phyloP scores from a whole-genome alignment of 768 basidiomycete species.

The Phlegmacium glaucopus region DNA sequence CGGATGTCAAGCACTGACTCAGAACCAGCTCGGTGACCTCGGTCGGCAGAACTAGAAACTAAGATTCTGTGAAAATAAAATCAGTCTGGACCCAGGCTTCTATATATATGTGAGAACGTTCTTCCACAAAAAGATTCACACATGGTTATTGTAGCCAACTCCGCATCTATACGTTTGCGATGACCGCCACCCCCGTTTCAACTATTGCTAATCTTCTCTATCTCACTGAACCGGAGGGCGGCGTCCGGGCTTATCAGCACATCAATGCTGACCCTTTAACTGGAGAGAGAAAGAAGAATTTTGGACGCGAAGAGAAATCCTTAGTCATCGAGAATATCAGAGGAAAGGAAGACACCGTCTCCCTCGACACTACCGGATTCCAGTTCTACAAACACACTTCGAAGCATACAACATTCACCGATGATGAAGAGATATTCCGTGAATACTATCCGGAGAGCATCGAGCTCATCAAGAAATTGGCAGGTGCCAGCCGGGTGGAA shows the following conservation, averaged over 20 bases:
- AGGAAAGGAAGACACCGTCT: constrained; percentile 40
- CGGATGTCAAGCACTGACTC: too few species aligned
- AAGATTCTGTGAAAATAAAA: too few species aligned
- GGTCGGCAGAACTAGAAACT: too few species aligned
- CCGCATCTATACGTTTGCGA: too few species aligned
- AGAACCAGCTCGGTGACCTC: too few species aligned
- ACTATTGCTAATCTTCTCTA: constrained; percentile 35
- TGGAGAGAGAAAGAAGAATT: constrained; percentile 38
- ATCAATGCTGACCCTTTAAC: constrained; percentile 32
- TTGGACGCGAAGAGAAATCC: constrained; percentile 18
- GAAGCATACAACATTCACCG: constrained; percentile 43
- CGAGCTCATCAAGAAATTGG: constrained; percentile 54
- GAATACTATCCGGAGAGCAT: constrained; percentile 63
- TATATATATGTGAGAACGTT: too few species aligned
- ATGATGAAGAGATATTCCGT: constrained; percentile 47
- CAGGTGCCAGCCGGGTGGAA: constrained; percentile 54
- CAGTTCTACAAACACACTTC: constrained; percentile 38
- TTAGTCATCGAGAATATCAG: constrained; percentile 51
- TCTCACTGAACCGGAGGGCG: constrained; percentile 33
- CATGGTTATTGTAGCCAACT: too few species aligned
- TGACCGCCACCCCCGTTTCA: constrained; percentile 2
- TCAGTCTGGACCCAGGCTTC: too few species aligned
- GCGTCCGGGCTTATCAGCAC: constrained; percentile 35
- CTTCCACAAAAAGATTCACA: too few species aligned
- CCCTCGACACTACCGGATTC: constrained; percentile 52